Conservation (phyloP, 805 yeast genomes). For the Pichia californica region DNA sequence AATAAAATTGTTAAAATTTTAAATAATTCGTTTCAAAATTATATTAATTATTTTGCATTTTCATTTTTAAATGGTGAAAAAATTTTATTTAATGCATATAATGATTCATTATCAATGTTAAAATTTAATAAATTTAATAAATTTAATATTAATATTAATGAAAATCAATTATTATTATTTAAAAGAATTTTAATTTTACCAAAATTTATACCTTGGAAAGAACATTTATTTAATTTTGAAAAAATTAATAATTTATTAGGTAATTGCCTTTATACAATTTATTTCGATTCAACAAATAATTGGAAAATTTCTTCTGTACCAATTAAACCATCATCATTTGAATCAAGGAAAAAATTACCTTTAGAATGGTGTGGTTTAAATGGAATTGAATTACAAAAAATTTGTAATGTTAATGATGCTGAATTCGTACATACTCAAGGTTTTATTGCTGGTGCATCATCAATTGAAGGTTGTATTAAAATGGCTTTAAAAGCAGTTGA, state of each 20-base stretch:
- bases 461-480: conserved; percentile 47
- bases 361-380: conserved; percentile 88
- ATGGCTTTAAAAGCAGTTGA: conserved; percentile 11
- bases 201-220: conserved; percentile 88
- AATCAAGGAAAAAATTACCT: conserved; percentile 79
- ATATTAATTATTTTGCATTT: conserved; percentile 63
- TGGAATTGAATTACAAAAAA: conserved; percentile 66
- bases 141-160: neutral
- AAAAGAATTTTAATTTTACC: conserved; percentile 52
- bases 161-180: too few species aligned
- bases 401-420: conserved; percentile 73
- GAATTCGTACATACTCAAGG: conserved; percentile 93
- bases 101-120: conserved; percentile 7
- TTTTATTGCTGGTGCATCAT: conserved; percentile 87
- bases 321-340: conserved; percentile 62
- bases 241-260: conserved; percentile 24
- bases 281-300: conserved; percentile 57
- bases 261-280: conserved; percentile 66
- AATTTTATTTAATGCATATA: conserved; percentile 61
- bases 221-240: conserved; percentile 9
- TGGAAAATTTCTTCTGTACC: conserved; percentile 92
- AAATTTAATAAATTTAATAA: neutral
- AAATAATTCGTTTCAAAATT: conserved; percentile 67
- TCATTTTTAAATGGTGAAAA: conserved; percentile 87
- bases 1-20: conserved; percentile 65